Evolutionary conservation across 2,329 filamentous ascomycete genomes (phyloP), one percentile per base, ranked within the genome.

Genomic region (Beauveria sp.): DNA sequence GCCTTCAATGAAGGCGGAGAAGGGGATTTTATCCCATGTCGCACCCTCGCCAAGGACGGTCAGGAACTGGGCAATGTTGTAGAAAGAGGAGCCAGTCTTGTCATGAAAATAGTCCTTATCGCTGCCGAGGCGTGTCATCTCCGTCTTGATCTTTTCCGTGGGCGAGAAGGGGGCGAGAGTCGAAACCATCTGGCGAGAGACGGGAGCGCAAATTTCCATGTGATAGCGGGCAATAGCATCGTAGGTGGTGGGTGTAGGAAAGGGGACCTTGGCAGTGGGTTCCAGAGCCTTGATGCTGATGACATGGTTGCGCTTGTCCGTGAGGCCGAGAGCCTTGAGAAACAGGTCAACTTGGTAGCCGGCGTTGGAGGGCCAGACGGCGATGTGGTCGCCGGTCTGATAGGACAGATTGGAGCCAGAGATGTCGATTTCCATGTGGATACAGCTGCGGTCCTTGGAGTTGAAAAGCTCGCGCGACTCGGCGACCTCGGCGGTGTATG

Each of bases 31-130:
- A 60, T 85, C 80, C 90, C 95, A 99, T 63, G 86, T 86, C 75
- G 90, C 79, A 54, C 88, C 87, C 40, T 88, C 87, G 69, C 86
- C 83, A 65, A 95, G 83, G 57, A 81, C 83, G 66, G 91, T 82
- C 46, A 99, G 83, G 55, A 95, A 85, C 70, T 96, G 89, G 14
- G 91, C 88, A 69, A 99, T 91, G 78, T 96, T 99, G 77, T 91
- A 88, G 74, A 90, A 89, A 70, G 91, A 87, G 69, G 86, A 84
- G 67, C 85, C 85, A 65, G 96, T 88, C 78, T 93, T 90, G 63
- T 91, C 84, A 62, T 93, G 88, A 83, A 99, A 99, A 71, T 96
- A 93, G 66, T 96, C 93, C 79, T 96, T 97, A 78, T 99, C 95
- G 66, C 83, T 87, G 70, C 95, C 95, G 51, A 98, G 85, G 72